Percentiles rank a stretch among this genome's conserved stretches.
These are phyloP conservation scores for Pterocarpus macrocarpus DNA, from an alignment of 306 rosid species.

Conservation along the genomic window DNA sequence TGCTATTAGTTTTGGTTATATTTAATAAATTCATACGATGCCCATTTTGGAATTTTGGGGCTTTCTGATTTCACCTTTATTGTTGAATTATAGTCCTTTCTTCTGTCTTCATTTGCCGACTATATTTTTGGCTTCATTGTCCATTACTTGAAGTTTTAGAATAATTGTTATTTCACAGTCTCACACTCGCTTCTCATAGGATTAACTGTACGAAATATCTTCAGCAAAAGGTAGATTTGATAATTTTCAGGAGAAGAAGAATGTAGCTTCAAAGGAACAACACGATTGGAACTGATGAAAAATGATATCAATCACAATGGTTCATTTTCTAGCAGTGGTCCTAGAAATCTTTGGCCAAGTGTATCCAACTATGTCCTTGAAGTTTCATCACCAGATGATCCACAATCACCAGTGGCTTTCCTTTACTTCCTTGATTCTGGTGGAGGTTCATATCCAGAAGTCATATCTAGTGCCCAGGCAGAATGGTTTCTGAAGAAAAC, in stretches of 20 bases:
- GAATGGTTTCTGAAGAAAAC: constrained; percentile 74
- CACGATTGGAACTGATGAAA: constrained; percentile 66
- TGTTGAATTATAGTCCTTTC: background rate
- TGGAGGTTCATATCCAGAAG: constrained; percentile 89
- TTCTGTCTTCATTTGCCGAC: constrained; percentile 12
- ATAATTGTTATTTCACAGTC: background rate
- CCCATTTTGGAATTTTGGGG: background rate
- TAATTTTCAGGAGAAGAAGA: constrained; percentile 55
- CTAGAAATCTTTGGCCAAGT: constrained; percentile 84
- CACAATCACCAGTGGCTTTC: constrained; percentile 63
- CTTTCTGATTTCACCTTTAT: constrained; percentile 23
- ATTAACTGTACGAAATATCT: constrained; percentile 28
- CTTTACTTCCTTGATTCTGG: constrained; percentile 91
- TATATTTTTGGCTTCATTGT: constrained; percentile 23
- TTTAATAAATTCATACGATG: background rate
- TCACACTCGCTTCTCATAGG: constrained; percentile 19
- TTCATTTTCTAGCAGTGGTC: constrained; percentile 71
- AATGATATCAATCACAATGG: constrained; percentile 59
- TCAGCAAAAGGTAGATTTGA: constrained; percentile 9
- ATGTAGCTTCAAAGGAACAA: constrained; percentile 83
- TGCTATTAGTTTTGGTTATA: background rate
- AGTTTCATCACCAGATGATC: constrained; percentile 58
- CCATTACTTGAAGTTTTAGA: constrained; percentile 27
- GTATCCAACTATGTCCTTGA: constrained; percentile 77
- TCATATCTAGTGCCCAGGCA: constrained; percentile 72